Evolutionary conservation across 2,329 filamentous ascomycete species (phyloP).

Genomic region (Huntiella omanensis): DNA sequence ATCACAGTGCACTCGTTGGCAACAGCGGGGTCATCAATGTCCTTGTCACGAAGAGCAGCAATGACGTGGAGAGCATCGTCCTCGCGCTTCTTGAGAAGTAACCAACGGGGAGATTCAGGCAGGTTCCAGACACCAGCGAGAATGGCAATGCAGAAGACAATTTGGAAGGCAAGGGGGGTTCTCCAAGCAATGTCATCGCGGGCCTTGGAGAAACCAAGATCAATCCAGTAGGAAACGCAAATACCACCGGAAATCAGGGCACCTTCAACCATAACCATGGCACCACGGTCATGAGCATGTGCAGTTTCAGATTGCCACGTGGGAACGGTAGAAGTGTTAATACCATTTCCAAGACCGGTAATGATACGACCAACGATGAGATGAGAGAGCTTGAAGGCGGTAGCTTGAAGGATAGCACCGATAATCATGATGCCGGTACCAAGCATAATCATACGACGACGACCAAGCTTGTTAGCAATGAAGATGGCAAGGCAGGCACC

Average conservation of each 20-base stretch:
- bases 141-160: slow-evolving; percentile 40
- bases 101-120: slow-evolving; percentile 34
- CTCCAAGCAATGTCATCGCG: slow-evolving; percentile 28
- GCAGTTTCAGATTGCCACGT: slow-evolving; percentile 38
- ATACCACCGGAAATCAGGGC: slow-evolving; percentile 29
- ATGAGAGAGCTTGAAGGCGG: slow-evolving; percentile 25
- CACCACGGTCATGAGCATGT: slow-evolving; percentile 33
- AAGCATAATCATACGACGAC: slow-evolving; percentile 38
- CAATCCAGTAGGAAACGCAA: slow-evolving; percentile 29
- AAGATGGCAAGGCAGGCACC: slow-evolving; percentile 48
- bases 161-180: slow-evolving; percentile 37
- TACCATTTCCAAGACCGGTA: slow-evolving; percentile 37
- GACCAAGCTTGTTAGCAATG: slow-evolving; percentile 43
- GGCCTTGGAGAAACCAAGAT: slow-evolving; percentile 17
- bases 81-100: slow-evolving; percentile 26
- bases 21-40: slow-evolving; percentile 37
- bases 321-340: slow-evolving; percentile 32
- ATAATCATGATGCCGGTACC: slow-evolving; percentile 38
- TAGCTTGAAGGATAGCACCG: slow-evolving; percentile 39
- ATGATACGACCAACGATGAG: slow-evolving; percentile 32
- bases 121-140: slow-evolving; percentile 29
- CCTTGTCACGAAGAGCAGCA: slow-evolving; percentile 33
- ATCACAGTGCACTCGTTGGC: slow-evolving; percentile 40
- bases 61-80: slow-evolving; percentile 30
- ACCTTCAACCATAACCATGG: slow-evolving; percentile 33